Conservation (phyloP, 108 stramenopile genomes). For the Skeletonema tropicum region DNA sequence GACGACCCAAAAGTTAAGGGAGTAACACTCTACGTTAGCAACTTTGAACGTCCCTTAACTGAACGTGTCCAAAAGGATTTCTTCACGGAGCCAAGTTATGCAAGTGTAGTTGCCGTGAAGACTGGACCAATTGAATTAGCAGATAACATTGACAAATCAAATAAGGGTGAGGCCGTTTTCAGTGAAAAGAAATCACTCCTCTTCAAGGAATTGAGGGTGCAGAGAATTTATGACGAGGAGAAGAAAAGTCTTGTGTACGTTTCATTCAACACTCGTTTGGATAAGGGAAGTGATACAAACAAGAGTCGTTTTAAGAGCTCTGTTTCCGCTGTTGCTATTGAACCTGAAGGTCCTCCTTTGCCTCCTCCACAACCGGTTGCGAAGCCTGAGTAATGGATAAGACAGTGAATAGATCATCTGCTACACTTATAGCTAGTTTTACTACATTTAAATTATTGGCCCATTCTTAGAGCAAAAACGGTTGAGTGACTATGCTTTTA, state of each 20-base stretch:
- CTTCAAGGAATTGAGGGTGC: constrained; percentile 88
- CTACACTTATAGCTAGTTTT: neutral
- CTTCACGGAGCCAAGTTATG: constrained; percentile 86
- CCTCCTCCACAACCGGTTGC: neutral
- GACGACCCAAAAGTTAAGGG: constrained; percentile 86
- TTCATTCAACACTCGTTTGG: constrained; percentile 86
- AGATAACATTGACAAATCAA: constrained; percentile 68
- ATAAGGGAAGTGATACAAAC: constrained; percentile 88
- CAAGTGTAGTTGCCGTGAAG: constrained; percentile 82
- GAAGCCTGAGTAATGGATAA: constrained; percentile 2
- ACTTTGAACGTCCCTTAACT: constrained; percentile 90
- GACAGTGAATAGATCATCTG: neutral
- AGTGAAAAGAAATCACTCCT: constrained; percentile 79
- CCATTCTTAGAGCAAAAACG: no score
- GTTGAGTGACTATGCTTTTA: neutral
- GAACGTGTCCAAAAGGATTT: constrained; percentile 81
- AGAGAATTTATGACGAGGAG: constrained; percentile 84
- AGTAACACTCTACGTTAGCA: constrained; percentile 85
- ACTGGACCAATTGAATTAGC: constrained; percentile 70
- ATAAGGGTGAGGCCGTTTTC: constrained; percentile 87
- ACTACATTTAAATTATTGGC: no score
- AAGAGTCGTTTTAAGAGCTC: constrained; percentile 86
- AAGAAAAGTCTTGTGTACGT: constrained; percentile 87
- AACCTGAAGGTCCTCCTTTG: constrained; percentile 20
- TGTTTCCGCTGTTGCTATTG: constrained; percentile 79